Conservation (phyloP, 805 yeast species). For the Cyberlindnera xylosilytica region DNA sequence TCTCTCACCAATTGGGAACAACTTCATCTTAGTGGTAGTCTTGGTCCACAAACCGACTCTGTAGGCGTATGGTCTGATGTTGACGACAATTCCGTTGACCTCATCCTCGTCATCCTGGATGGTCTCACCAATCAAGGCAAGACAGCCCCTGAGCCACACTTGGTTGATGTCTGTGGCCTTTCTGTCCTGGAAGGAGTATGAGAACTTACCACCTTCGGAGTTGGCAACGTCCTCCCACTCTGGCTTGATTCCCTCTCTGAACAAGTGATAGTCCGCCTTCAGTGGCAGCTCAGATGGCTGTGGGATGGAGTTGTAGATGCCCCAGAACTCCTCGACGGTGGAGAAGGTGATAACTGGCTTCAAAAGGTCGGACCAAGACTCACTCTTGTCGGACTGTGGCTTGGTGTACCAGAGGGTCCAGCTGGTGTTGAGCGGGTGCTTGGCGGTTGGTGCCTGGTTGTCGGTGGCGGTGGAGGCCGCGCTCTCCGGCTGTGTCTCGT, state of each 20-base stretch:
- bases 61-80: conserved; percentile 76
- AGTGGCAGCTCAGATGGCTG: conserved; percentile 86
- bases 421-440: conserved; percentile 82
- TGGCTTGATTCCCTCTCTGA: conserved; percentile 91
- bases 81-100: conserved; percentile 92
- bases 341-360: conserved; percentile 89
- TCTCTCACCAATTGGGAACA: conserved; percentile 76
- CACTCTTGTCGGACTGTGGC: conserved; percentile 72
- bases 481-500: conserved; percentile 11
- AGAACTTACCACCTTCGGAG: conserved; percentile 93
- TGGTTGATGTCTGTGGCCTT: conserved; percentile 68
- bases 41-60: conserved; percentile 94
- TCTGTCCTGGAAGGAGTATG: conserved; percentile 67
- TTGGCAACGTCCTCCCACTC: conserved; percentile 97
- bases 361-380: conserved; percentile 88
- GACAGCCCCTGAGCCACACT: conserved; percentile 85
- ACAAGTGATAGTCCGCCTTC: conserved; percentile 91
- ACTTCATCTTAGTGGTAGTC: conserved; percentile 60
- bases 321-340: conserved; percentile 99
- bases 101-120: conserved; percentile 75
- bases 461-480: conserved; percentile 16
- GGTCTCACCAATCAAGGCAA: conserved; percentile 93
- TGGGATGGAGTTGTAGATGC: conserved; percentile 90
- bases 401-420: conserved; percentile 99
- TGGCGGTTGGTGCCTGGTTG: conserved; percentile 31